Conservation (phyloP, 2,329 filamentous ascomycete genomes). For the Nemania bipapillata region DNA sequence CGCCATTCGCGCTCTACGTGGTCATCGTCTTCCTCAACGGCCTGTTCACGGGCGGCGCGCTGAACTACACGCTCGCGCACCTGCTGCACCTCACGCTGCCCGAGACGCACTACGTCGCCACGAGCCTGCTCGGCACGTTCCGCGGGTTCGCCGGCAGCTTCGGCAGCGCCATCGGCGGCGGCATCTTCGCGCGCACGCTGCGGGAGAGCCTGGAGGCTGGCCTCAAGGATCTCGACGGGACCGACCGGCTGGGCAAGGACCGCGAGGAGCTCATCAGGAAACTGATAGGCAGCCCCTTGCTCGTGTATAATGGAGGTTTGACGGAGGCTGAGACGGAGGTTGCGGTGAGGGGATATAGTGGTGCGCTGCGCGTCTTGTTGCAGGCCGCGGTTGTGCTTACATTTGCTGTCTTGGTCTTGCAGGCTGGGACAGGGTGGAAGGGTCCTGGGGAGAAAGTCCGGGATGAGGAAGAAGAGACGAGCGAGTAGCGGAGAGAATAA, state of each 20-base stretch:
- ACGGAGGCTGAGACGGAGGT: conserved; percentile 56
- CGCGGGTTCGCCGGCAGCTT: conserved; percentile 84
- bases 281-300: conserved; percentile 63
- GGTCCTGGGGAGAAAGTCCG: conserved; percentile 59
- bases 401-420: conserved; percentile 58
- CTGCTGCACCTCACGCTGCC: conserved; percentile 76
- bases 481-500: background rate
- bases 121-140: conserved; percentile 80
- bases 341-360: conserved; percentile 61
- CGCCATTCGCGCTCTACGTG: conserved; percentile 66
- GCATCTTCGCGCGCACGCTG: conserved; percentile 74
- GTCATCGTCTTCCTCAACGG: conserved; percentile 75
- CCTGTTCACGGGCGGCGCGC: conserved; percentile 73
- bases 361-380: conserved; percentile 60
- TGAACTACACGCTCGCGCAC: conserved; percentile 86
- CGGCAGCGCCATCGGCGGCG: conserved; percentile 81
- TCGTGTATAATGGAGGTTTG: conserved; percentile 60
- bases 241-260: conserved; percentile 46
- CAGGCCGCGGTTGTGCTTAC: conserved; percentile 59
- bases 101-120: conserved; percentile 77
- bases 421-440: conserved; percentile 65
- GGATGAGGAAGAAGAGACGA: conserved; percentile 58
- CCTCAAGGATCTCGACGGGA: conserved; percentile 63
- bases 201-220: conserved; percentile 64
- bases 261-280: conserved; percentile 58